Percentiles rank a stretch among this genome's conserved stretches.
phyloP scores from a whole-genome alignment of 306 rosid species.

The Fagus crenata region DNA sequence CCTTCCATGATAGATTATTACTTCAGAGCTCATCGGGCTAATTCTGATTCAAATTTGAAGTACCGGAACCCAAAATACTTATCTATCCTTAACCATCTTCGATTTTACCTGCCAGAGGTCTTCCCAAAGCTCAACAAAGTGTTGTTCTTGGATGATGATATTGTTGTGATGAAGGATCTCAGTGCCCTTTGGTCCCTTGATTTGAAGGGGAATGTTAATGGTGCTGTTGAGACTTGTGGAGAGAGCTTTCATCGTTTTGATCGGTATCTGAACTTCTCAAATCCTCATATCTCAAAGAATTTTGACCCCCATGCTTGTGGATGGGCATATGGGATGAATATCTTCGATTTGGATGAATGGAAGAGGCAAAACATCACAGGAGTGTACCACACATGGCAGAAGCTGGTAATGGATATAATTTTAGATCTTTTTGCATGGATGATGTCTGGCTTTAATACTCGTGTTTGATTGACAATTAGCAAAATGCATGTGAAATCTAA shows the following conservation, averaged over 20 bases:
- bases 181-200: constrained; percentile 79
- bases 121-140: constrained; percentile 92
- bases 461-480: not conserved
- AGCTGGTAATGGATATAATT: constrained; percentile 59
- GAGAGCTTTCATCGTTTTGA: constrained; percentile 96
- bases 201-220: constrained; percentile 89
- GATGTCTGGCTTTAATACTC: not conserved
- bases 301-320: constrained; percentile 96
- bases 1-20: constrained; percentile 86
- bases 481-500: not conserved
- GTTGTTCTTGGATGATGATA: constrained; percentile 88
- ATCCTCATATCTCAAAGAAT: constrained; percentile 84
- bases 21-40: constrained; percentile 79
- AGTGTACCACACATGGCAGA: constrained; percentile 94
- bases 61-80: constrained; percentile 91
- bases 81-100: constrained; percentile 95
- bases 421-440: not conserved
- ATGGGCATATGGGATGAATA: constrained; percentile 99
- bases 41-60: constrained; percentile 84
- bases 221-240: constrained; percentile 98
- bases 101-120: constrained; percentile 95
- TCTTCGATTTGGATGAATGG: constrained; percentile 92
- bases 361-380: constrained; percentile 90
- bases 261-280: constrained; percentile 90
- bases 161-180: constrained; percentile 93